Percentiles rank a stretch among this genome's conserved stretches.
phyloP scores from a whole-genome alignment of 2,329 filamentous ascomycete species.

The Sarocladium brachiariae region DNA sequence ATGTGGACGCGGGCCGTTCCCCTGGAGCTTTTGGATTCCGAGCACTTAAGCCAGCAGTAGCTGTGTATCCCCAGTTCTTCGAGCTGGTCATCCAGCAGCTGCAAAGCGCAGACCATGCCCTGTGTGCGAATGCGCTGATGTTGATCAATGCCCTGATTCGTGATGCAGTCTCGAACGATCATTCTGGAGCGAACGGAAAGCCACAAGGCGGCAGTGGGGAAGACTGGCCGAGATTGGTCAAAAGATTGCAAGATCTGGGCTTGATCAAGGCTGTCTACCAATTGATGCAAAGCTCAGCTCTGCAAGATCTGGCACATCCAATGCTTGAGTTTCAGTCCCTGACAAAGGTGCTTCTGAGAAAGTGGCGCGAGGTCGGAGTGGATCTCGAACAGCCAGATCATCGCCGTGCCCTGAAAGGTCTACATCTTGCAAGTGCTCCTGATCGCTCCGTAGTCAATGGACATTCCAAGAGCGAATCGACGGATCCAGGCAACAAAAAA shows the following conservation, averaged over 20 bases:
- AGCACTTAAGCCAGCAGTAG: conserved; percentile 84
- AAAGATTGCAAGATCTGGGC: conserved; percentile 83
- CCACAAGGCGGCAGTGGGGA: conserved; percentile 33
- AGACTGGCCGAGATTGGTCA: conserved; percentile 95
- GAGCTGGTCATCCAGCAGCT: conserved; percentile 89
- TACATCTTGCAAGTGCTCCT: conserved; percentile 76
- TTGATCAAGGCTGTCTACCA: conserved; percentile 87
- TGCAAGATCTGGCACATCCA: conserved; percentile 85
- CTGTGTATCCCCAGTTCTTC: conserved; percentile 87
- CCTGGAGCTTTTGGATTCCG: conserved; percentile 76
- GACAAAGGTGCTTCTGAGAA: conserved; percentile 78
- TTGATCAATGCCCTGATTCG: conserved; percentile 92
- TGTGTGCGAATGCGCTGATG: conserved; percentile 93
- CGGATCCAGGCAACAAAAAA: conserved; percentile 37
- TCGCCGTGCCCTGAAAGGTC: conserved; percentile 73
- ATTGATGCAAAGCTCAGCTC: conserved; percentile 87
- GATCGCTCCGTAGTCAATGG: conserved; percentile 40
- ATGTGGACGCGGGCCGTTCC: conserved; percentile 26
- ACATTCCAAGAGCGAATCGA: conserved; percentile 28
- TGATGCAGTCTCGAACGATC: conserved; percentile 75
- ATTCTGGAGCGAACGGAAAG: conserved; percentile 32
- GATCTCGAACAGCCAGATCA: conserved; percentile 86
- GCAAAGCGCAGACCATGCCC: conserved; percentile 86
- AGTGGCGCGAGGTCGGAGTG: conserved; percentile 80
- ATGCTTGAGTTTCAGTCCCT: conserved; percentile 88